Base-by-base conservation (phyloP, 2,329 filamentous ascomycete genomes). In the Penicillium sp. region DNA sequence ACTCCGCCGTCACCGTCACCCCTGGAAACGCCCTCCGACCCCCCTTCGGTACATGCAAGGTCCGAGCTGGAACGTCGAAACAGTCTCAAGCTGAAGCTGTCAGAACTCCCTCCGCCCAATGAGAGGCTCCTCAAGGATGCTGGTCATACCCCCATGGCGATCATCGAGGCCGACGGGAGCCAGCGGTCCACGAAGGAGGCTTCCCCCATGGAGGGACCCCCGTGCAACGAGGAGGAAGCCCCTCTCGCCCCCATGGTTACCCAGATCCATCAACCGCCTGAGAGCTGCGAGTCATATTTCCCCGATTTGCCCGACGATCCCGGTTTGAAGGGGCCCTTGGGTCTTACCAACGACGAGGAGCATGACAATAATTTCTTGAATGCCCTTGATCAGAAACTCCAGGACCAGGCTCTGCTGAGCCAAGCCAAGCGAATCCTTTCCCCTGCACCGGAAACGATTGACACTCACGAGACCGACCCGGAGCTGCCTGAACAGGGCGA, bases 61-160 rank as follows among this genome's bases (percentile, higher is more conserved):
- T 41, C 62, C 8, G 47, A 54, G 42, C 47, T 56, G 47, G 67
- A 71, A 48, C 65, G 62, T 24, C 67, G 61, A 49, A 63, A 64
- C 54, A 67, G 66, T 62, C 56, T 71, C 52, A 69, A 64, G 51
- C 54, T 69, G 60, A 66, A 66, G 51, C 66, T 68, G 28, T 75
- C 65, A 53, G 70, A 73, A 45, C 62, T 74, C 12, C 69, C 65
- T 10, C 69, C 67, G 5, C 67, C 74, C 15, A 68, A 74, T 56
- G 68, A 66, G 34, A 75, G 74, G 46, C 62, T 76, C 12, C 67
- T 66, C 26, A 70, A 67, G 48, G 60, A 77, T 61, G 74, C 74
- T 36, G 75, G 74, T 24, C 74, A 76, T 57, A 77, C 75, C 5
- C 75, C 75, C 0, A 75, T 76, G 70, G 73, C 65, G 28, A 64